Evolutionary conservation across 1,284 basidiomycete species (phyloP).

Genomic region (Rhodotorula sp.): DNA sequence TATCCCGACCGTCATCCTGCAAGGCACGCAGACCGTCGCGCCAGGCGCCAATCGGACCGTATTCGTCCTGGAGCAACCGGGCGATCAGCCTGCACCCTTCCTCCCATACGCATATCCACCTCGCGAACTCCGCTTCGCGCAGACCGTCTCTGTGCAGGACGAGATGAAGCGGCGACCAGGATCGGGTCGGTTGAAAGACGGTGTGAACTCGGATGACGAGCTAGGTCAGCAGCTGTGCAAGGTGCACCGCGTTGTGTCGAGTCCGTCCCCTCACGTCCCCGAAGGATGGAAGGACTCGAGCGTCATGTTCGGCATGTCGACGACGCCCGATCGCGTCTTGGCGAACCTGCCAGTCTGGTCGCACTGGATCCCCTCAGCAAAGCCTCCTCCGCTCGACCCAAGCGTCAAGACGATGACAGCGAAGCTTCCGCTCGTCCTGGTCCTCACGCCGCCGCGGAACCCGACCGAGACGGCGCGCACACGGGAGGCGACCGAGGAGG

Average conservation of each 20-base stretch:
- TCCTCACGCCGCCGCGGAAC: constrained; percentile 39
- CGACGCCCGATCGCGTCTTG: constrained; percentile 40
- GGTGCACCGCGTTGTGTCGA: constrained; percentile 23
- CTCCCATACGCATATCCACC: constrained; percentile 30
- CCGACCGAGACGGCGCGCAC: constrained; percentile 36
- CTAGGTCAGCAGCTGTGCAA: constrained; percentile 26
- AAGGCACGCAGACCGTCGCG: constrained; percentile 4
- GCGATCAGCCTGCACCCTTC: constrained; percentile 11
- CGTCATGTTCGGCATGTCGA: constrained; percentile 44
- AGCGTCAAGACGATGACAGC: background rate
- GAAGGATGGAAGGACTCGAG: constrained; percentile 19
- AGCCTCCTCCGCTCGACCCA: constrained; percentile 14
- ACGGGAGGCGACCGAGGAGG: constrained; percentile 39
- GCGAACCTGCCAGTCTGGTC: constrained; percentile 43
- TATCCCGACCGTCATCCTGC: constrained; percentile 34
- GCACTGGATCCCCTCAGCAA: constrained; percentile 38
- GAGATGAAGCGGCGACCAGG: background rate
- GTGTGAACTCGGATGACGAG: constrained; percentile 21
- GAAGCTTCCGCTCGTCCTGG: constrained; percentile 29
- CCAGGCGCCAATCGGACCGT: constrained; percentile 25
- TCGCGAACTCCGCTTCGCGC: constrained; percentile 35
- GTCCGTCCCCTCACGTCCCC: constrained; percentile 10
- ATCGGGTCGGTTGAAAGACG: constrained; percentile 12
- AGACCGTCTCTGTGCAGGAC: constrained; percentile 5
- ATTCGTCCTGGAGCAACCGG: constrained; percentile 7